A percentile compares a stretch with the other conserved stretches of the same genome.
Conservation (phyloP, 2,329 filamentous ascomycete species). For the Trichoderma sp. region DNA sequence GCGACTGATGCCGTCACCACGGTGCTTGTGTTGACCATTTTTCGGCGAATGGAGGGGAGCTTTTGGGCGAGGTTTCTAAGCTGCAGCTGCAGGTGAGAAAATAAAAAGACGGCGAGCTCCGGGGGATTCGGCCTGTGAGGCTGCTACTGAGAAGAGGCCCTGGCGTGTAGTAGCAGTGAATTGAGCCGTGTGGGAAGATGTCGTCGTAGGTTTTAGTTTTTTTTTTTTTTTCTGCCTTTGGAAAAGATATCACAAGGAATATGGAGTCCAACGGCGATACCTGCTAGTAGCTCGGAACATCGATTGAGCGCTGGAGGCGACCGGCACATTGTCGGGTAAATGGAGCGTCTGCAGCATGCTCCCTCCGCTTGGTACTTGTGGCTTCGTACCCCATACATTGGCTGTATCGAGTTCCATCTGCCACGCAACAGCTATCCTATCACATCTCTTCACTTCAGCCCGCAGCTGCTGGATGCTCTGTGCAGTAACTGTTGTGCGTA, state of each 20-base stretch:
- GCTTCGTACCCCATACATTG: not conserved
- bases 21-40: constrained; percentile 50
- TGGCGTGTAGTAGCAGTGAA: not conserved
- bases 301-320: constrained; percentile 20
- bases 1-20: constrained; percentile 60
- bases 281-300: constrained; percentile 21
- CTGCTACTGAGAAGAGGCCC: not conserved
- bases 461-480: not conserved
- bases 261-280: constrained; percentile 14
- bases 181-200: constrained; percentile 5
- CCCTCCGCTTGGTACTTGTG: not conserved
- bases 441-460: not conserved
- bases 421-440: not conserved
- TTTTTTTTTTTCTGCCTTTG: not conserved
- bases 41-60: constrained; percentile 19
- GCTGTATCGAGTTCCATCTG: not conserved
- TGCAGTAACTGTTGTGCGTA: not conserved
- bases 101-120: constrained; percentile 11
- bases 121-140: not conserved
- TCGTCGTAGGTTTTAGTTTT: constrained; percentile 11
- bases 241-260: constrained; percentile 17
- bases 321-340: constrained; percentile 27
- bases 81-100: constrained; percentile 8
- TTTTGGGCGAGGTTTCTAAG: not conserved
- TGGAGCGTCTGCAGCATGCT: not conserved